Evolutionary conservation across 164 flowering plant species (phyloP).

Genomic region (Taxillus chinensis): DNA sequence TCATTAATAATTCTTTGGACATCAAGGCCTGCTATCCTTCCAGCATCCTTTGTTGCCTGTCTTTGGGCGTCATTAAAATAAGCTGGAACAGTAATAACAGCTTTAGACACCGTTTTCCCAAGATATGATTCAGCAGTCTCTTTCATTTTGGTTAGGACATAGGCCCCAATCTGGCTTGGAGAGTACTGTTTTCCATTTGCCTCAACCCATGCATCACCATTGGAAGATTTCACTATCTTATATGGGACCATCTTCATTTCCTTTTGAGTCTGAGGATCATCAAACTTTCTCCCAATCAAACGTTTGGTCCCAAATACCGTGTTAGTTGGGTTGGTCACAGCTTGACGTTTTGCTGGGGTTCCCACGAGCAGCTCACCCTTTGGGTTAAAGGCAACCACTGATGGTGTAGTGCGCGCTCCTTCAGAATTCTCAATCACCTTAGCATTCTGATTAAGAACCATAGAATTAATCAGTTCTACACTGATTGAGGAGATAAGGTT

Average conservation of each 20-base stretch:
- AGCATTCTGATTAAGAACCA: constrained; percentile 31
- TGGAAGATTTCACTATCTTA: constrained; percentile 57
- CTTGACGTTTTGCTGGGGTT: constrained; percentile 64
- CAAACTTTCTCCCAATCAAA: constrained; percentile 52
- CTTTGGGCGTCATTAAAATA: constrained; percentile 73
- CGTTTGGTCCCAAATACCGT: constrained; percentile 57
- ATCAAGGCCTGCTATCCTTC: constrained; percentile 60
- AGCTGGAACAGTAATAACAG: constrained; percentile 65
- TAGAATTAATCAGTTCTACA: neutral
- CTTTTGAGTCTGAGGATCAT: constrained; percentile 59
- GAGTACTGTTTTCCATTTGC: constrained; percentile 56
- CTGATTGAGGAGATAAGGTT: too few relatives aligned
- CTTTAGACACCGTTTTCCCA: constrained; percentile 45
- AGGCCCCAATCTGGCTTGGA: constrained; percentile 70
- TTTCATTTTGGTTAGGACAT: constrained; percentile 61
- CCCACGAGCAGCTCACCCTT: constrained; percentile 58
- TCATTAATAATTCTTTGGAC: constrained; percentile 71
- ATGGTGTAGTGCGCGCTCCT: constrained; percentile 65
- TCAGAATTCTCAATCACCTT: constrained; percentile 67
- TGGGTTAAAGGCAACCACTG: constrained; percentile 54
- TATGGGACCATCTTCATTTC: constrained; percentile 75
- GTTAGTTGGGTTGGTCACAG: constrained; percentile 61
- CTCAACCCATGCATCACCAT: constrained; percentile 79
- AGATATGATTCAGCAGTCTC: constrained; percentile 69
- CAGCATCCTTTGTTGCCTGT: constrained; percentile 76